Evolutionary conservation across 164 flowering plant species (phyloP), one percentile per base, ranked within the genome.

Genomic region (Cinnamomum micranthum): DNA sequence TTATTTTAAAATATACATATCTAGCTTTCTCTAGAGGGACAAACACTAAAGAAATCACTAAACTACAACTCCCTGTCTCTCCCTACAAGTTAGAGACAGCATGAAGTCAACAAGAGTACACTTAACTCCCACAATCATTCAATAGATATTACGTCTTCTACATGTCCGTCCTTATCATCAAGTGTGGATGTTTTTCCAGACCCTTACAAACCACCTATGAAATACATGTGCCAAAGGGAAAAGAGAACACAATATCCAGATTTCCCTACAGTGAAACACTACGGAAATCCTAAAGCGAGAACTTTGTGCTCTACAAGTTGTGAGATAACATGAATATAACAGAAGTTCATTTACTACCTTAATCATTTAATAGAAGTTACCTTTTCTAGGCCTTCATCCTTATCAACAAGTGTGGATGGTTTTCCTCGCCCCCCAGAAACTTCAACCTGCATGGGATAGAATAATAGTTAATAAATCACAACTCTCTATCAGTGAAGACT

Each of bases 371-470:
- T 68, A 41, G 55, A 68, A n/a, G 17, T 69, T 83, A 90, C 97
- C 89, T 90, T 89, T 75, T 71, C 86, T n/a, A 90, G 81, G 74
- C 97, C 87, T 75, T 92, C 97, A 82, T 92, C 97, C 79, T 82
- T 88, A 58, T 88, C 87, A 63, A 92, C 80, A 77, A 84, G 35
- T 52, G 78, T 71, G 12, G 89, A 79, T 69, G 89, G 85, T 72
- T 80, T 88, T 77, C 97, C 95, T 79, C 93, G 78, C 55, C 90
- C 97, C 13, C 81, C 84, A 73, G 90, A 80, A 77, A 92, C 81
- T 85, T 84, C 88, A 77, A 91, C 92, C 96, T 91, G 80, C 79
- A 83, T 6, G 64, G 12, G 4, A 28, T 50, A 28, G n/a, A 55
- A 73, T 6, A 13, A 73, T 55, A 23, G 64, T 74, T 65, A 69